Conservation (phyloP, 306 rosid species). For the Vigna hirtella region DNA sequence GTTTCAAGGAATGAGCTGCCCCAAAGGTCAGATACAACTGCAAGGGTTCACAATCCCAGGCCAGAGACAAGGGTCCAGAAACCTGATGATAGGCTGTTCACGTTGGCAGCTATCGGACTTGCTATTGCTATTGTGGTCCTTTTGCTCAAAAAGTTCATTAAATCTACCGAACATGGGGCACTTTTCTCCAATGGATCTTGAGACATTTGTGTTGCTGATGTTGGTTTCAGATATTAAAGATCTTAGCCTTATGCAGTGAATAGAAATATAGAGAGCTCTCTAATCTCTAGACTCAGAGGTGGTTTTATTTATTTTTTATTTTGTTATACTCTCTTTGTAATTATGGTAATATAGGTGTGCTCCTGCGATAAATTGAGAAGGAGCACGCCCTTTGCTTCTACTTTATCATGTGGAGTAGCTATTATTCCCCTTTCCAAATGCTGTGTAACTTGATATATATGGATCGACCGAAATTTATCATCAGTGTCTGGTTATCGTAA, state of each 20-base stretch:
- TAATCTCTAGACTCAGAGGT: slow-evolving; percentile 16
- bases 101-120: slow-evolving; percentile 88
- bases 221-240: slow-evolving; percentile 33
- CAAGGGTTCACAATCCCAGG: slow-evolving; percentile 54
- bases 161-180: slow-evolving; percentile 70
- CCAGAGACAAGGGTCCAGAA: slow-evolving; percentile 59
- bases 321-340: slow-evolving; percentile 33
- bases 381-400: slow-evolving; percentile 11
- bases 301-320: background rate
- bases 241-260: slow-evolving; percentile 17
- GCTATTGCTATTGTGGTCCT: slow-evolving; percentile 82
- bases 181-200: slow-evolving; percentile 81
- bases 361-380: slow-evolving; percentile 23
- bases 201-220: slow-evolving; percentile 21
- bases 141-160: slow-evolving; percentile 79
- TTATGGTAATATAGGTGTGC: slow-evolving; percentile 43
- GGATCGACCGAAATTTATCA: background rate
- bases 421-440: background rate
- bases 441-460: background rate
- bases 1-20: slow-evolving; percentile 51
- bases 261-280: slow-evolving; percentile 38
- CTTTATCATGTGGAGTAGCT: background rate
- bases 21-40: slow-evolving; percentile 47
- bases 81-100: slow-evolving; percentile 80
- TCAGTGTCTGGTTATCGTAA: background rate